Percentiles rank a stretch among this genome's conserved stretches.
phyloP scores from a whole-genome alignment of 1,284 basidiomycete genomes.

The Phellinidium pouzarii region DNA sequence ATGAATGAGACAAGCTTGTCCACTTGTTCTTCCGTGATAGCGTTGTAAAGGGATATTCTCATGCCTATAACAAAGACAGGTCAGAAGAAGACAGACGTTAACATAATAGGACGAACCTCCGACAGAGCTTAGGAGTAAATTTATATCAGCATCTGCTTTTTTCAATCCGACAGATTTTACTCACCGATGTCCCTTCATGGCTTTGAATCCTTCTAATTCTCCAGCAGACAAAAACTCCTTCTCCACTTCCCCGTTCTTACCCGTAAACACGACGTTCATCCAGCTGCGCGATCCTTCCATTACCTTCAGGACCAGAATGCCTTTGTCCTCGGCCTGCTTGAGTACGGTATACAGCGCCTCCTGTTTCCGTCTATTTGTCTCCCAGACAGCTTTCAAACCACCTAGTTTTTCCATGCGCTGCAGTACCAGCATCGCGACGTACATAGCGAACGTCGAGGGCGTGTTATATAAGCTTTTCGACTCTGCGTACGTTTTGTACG shows the following conservation, averaged over 20 bases:
- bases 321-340: constrained; percentile 62
- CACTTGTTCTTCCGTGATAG: constrained; percentile 76
- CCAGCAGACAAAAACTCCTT: constrained; percentile 75
- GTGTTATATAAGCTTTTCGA: constrained; percentile 90
- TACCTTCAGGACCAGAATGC: constrained; percentile 64
- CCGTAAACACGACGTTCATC: constrained; percentile 90
- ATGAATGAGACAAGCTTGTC: constrained; percentile 60
- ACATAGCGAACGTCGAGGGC: constrained; percentile 89
- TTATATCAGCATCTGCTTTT: constrained; percentile 4
- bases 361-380: constrained; percentile 66
- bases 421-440: constrained; percentile 86
- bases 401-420: constrained; percentile 63
- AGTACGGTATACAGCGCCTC: constrained; percentile 69
- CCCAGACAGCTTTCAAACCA: constrained; percentile 65
- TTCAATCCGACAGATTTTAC: constrained; percentile 25
- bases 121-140: constrained; percentile 42
- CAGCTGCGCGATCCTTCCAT: constrained; percentile 71
- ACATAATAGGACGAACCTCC: constrained; percentile 40
- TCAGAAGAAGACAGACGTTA: constrained; percentile 24
- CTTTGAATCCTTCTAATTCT: constrained; percentile 71
- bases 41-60: constrained; percentile 92
- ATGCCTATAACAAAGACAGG: constrained; percentile 49
- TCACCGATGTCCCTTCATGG: constrained; percentile 87
- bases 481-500: constrained; percentile 84
- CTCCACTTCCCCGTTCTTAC: constrained; percentile 51